Percentiles rank a stretch among this genome's conserved stretches.
Evolutionary conservation across 139 green algal species (phyloP).

Genomic region (Coelastrella sp.): DNA sequence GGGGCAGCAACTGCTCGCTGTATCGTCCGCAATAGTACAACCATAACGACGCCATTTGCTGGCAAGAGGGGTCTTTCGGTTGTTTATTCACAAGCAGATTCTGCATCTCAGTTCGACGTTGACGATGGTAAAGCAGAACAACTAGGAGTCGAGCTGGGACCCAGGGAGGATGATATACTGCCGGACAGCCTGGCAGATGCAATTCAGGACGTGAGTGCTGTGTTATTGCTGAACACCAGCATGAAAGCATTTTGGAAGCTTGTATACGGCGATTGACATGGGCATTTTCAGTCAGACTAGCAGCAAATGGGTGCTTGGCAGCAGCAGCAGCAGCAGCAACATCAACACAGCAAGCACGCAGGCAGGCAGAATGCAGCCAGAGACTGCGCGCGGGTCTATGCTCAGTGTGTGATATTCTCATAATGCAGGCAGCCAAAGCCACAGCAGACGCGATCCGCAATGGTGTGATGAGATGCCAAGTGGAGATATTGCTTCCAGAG

Average conservation of each 20-base stretch:
- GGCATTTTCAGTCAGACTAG: no score
- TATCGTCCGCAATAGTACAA: not conserved
- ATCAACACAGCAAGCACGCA: no score
- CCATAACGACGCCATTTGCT: not conserved
- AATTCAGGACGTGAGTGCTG: not conserved
- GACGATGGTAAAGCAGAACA: constrained; percentile 16
- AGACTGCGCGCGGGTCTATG: no score
- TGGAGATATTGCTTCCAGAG: constrained; percentile 93
- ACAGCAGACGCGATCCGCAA: constrained; percentile 77
- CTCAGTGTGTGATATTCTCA: no score
- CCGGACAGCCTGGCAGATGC: constrained; percentile 83
- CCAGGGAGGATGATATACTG: constrained; percentile 57
- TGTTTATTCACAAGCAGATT: not conserved
- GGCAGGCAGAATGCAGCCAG: no score
- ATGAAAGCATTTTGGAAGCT: no score
- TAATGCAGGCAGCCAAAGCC: constrained; percentile 38
- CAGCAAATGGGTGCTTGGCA: not conserved
- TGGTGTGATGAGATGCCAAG: constrained; percentile 72
- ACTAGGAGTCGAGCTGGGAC: constrained; percentile 38
- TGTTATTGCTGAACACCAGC: not conserved
- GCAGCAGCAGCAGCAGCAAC: no score
- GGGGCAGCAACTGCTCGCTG: not conserved
- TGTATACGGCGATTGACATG: no score
- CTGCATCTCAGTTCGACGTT: constrained; percentile 36
- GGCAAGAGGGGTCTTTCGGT: not conserved